Evolutionary conservation across 2,329 filamentous ascomycete species (phyloP).

Genomic region (Monilinia fructigena): DNA sequence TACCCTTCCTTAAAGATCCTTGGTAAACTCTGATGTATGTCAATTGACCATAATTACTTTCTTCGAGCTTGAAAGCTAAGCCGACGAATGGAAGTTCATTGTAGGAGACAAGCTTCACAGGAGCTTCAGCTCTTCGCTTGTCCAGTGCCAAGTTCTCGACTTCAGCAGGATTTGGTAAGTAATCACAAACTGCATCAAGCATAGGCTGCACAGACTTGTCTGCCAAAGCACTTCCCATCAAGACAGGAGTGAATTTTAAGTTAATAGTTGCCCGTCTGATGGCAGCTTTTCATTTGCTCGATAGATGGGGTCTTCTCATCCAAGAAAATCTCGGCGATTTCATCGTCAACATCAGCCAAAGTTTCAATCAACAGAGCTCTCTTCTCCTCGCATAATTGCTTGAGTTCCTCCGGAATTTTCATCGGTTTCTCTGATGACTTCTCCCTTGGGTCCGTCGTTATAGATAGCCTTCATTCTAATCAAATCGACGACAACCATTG

Average conservation of each 20-base stretch:
- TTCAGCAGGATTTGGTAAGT: slow-evolving; percentile 86
- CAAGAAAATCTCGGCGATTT: slow-evolving; percentile 92
- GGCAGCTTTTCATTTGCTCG: slow-evolving; percentile 85
- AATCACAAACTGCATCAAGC: slow-evolving; percentile 95
- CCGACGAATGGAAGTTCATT: slow-evolving; percentile 92
- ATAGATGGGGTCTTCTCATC: slow-evolving; percentile 79
- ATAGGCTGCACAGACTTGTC: slow-evolving; percentile 96
- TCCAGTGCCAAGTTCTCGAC: slow-evolving; percentile 89
- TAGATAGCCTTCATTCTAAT: slow-evolving; percentile 92
- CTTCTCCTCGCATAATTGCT: slow-evolving; percentile 76
- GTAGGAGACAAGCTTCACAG: slow-evolving; percentile 87
- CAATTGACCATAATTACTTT: slow-evolving; percentile 96
- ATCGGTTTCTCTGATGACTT: slow-evolving; percentile 71
- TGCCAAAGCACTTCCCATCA: slow-evolving; percentile 94
- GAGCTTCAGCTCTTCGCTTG: slow-evolving; percentile 71
- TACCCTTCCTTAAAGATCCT: slow-evolving; percentile 81
- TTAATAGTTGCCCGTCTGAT: slow-evolving; percentile 87
- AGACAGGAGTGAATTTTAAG: slow-evolving; percentile 87
- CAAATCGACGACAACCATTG: slow-evolving; percentile 83
- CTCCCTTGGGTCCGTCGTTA: slow-evolving; percentile 81
- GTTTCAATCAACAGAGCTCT: slow-evolving; percentile 87
- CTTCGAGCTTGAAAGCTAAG: slow-evolving; percentile 96
- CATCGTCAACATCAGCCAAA: slow-evolving; percentile 94
- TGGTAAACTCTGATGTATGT: slow-evolving; percentile 99
- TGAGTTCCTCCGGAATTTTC: slow-evolving; percentile 77